Conservation (phyloP, 1,284 basidiomycete species). For the Pholiota adiposa region DNA sequence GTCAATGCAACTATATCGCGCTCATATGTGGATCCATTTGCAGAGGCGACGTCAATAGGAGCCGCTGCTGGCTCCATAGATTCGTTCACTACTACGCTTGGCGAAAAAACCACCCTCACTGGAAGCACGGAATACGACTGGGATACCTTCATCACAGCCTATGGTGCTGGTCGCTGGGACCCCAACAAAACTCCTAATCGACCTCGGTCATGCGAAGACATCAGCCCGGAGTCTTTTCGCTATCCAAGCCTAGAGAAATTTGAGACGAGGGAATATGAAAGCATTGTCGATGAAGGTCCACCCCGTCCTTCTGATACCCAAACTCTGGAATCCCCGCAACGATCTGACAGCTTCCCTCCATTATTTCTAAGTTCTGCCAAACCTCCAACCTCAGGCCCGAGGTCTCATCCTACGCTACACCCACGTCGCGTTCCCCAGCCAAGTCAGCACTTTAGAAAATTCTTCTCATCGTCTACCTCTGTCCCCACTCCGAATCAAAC, state of each 20-base stretch:
- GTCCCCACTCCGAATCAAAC: constrained; percentile 17
- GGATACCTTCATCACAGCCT: constrained; percentile 76
- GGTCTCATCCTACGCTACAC: constrained; percentile 28
- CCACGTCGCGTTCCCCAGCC: constrained; percentile 33
- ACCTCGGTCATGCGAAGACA: constrained; percentile 44
- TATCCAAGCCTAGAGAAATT: constrained; percentile 18
- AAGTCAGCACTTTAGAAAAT: constrained; percentile 58
- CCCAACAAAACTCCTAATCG: constrained; percentile 75
- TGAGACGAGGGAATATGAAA: constrained; percentile 15
- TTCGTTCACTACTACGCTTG: background rate
- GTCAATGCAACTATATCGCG: background rate
- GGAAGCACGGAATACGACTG: constrained; percentile 60
- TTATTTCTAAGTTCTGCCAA: background rate
- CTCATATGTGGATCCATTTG: background rate
- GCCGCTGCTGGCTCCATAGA: background rate
- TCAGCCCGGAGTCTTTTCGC: constrained; percentile 22
- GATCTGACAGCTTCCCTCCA: background rate
- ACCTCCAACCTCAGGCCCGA: constrained; percentile 16
- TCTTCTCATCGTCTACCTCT: constrained; percentile 43
- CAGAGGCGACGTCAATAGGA: background rate
- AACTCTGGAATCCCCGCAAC: background rate
- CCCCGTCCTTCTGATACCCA: background rate
- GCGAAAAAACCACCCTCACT: constrained; percentile 14
- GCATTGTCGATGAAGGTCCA: constrained; percentile 3
- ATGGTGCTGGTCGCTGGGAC: constrained; percentile 81